Percentiles rank a stretch among this genome's conserved stretches.
Conservation (phyloP, 2,329 filamentous ascomycete species). For the Aspergillus niger region DNA sequence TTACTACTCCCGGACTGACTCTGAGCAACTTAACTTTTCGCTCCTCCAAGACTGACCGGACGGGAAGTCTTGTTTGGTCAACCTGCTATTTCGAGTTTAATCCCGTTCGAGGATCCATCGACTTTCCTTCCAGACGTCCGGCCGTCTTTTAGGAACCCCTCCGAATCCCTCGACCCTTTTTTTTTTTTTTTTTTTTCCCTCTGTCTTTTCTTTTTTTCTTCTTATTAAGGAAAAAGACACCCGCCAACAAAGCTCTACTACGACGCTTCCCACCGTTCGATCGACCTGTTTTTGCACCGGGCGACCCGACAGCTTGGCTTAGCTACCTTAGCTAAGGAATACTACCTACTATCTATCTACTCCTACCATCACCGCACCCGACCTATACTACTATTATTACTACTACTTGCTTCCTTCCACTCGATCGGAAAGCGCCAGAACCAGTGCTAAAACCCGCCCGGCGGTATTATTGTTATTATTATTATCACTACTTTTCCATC, state of each 20-base stretch:
- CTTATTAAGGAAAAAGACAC: conserved; percentile 7
- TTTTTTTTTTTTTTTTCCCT: neutral
- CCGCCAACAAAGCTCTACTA: neutral
- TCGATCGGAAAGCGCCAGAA: conserved; percentile 16
- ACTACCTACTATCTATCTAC: too few relatives aligned
- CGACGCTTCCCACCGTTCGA: conserved; percentile 11
- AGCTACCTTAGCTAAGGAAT: conserved; percentile 11
- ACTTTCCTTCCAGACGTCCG: conserved; percentile 1
- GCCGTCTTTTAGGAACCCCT: neutral
- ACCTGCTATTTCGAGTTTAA: conserved; percentile 3
- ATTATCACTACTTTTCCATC: too few relatives aligned
- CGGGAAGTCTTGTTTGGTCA: conserved; percentile 1
- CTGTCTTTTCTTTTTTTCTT: neutral
- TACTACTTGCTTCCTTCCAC: conserved; percentile 14
- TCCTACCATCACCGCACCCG: neutral
- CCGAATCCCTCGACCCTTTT: conserved; percentile 3
- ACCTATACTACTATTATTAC: neutral
- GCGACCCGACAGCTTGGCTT: conserved; percentile 28
- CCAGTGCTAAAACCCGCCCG: conserved; percentile 15
- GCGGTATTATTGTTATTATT: conserved; percentile 9
- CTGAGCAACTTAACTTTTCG: neutral
- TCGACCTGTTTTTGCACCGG: conserved; percentile 16
- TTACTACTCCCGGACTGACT: conserved; percentile 2
- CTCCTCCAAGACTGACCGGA: neutral
- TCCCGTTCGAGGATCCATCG: neutral